Evolutionary conservation across 495 filamentous ascomycete species (phyloP).

Genomic region (Aspergillus carlsbadensis): DNA sequence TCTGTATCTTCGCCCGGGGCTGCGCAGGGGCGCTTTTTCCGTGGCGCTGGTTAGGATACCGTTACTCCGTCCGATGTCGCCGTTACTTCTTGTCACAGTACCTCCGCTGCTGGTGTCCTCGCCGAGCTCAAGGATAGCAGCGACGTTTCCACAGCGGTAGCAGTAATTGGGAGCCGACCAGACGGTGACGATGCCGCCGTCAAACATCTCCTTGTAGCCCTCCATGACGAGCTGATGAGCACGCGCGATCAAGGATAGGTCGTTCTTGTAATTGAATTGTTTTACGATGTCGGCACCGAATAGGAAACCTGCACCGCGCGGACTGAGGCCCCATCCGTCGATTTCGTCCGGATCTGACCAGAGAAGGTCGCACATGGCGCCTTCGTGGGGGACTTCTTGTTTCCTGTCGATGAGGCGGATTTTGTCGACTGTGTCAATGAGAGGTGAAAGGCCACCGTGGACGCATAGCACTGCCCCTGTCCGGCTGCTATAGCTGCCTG

Average conservation of each 20-base stretch:
- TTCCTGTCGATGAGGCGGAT: conserved; percentile 94
- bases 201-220: conserved; percentile 99
- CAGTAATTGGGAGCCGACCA: conserved; percentile 99
- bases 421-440: conserved; percentile 93
- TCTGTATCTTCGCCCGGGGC: conserved; percentile 86
- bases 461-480: conserved; percentile 91
- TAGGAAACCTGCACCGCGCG: conserved; percentile 91
- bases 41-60: conserved; percentile 32
- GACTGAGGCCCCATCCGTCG: conserved; percentile 94
- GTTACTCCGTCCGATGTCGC: conserved; percentile 64
- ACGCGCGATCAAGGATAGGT: conserved; percentile 85
- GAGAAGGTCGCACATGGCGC: conserved; percentile 96
- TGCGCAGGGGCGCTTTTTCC: conserved; percentile 49
- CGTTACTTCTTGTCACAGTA: conserved; percentile 74
- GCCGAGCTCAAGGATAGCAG: conserved; percentile 87
- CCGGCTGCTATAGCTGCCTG: conserved; percentile 58
- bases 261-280: conserved; percentile 89
- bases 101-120: conserved; percentile 81
- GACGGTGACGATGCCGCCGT: conserved; percentile 89
- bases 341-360: conserved; percentile 99
- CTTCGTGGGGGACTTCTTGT: conserved; percentile 97
- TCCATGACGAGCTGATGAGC: conserved; percentile 99
- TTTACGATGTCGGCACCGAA: conserved; percentile 97
- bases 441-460: conserved; percentile 86
- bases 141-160: conserved; percentile 96